Base-by-base conservation (phyloP, 2,329 filamentous ascomycete genomes). In the Aspergillus fumigatus region DNA sequence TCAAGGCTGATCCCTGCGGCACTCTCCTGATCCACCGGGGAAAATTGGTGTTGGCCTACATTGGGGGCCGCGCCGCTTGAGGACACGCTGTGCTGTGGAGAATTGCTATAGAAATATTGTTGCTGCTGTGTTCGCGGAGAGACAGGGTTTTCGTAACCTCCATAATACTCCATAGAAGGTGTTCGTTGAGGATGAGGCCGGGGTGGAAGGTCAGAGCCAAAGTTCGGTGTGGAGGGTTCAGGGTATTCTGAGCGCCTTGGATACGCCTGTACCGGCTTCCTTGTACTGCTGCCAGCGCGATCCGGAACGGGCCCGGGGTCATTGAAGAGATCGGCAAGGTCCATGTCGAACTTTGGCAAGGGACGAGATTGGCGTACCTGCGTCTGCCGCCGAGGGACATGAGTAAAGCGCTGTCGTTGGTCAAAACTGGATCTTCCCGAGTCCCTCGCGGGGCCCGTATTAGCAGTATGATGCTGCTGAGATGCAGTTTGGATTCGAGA, bases 281-380 rank as follows among this genome's bases (percentile, higher is more conserved):
- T 64, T 45, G 48, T 58, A 58, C 59, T 71, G 55, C 65, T 68
- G 67, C 61, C 66, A 63, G 65, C 73, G 69, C 65, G 63, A 48
- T 54, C 75, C 66, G 52, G 70, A 68, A 67, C 72, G 59, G 67
- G 68, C 51, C 62, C 68, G 58, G 75, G 75, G 32, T 81, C 79
- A 4, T 72, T 74, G 66, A 82, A 82, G 1, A 83, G 70, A 55
- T 81, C 79, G 41, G 74, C 77, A 10, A 82, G 69, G 59, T 82
- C 80, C 78, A 82, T 82, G 67, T 86, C 84, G 66, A 86, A 86
- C 55, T 78, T 77, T 3, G 83, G 83, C 11, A 79, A 65, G 19
- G 79, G 80, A 19, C 80, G 73, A 19, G 71, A 70, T 60, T 61
- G 72, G 63, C 63, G 73, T 59, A 60, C 69, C 63, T 70, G 75